These are phyloP conservation scores for Sclerotinia glacialis DNA, from an alignment of 2,329 filamentous ascomycete genomes.

Conservation along the genomic window DNA sequence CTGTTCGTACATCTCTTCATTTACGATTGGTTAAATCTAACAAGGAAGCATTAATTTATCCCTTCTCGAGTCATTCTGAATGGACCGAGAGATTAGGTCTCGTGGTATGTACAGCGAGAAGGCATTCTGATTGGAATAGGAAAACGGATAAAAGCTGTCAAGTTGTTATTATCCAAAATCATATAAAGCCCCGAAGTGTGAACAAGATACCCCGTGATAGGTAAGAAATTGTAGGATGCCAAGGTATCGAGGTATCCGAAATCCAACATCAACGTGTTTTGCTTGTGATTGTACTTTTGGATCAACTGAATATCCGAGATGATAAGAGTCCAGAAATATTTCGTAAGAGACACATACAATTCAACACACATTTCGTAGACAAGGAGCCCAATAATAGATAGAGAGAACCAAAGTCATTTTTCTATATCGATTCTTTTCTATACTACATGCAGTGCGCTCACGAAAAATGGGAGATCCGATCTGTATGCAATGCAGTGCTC, in stretches of 20 bases:
- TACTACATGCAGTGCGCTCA: constrained; percentile 37
- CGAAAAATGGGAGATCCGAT: constrained; percentile 28
- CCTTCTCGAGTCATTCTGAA: background rate
- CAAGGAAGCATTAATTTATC: background rate
- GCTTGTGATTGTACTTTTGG: constrained; percentile 16
- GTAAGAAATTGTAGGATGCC: background rate
- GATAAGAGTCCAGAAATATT: background rate
- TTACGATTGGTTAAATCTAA: background rate
- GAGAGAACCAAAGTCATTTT: constrained; percentile 13
- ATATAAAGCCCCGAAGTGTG: constrained; percentile 7
- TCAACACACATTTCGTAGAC: background rate
- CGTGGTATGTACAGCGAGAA: background rate
- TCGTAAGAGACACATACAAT: background rate
- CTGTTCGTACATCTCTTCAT: too few species aligned
- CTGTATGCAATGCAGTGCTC: constrained; percentile 34
- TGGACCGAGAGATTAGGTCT: constrained; percentile 9
- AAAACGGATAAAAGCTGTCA: too few species aligned
- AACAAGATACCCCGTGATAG: background rate
- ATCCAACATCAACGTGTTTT: background rate
- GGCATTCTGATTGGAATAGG: too few species aligned
- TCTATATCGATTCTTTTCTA: constrained; percentile 34
- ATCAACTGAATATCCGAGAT: background rate
- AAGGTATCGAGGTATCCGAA: background rate
- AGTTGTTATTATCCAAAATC: background rate
- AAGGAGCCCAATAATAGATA: background rate